Conservation (phyloP, 2,329 filamentous ascomycete genomes). For the Alternaria ventricosa region DNA sequence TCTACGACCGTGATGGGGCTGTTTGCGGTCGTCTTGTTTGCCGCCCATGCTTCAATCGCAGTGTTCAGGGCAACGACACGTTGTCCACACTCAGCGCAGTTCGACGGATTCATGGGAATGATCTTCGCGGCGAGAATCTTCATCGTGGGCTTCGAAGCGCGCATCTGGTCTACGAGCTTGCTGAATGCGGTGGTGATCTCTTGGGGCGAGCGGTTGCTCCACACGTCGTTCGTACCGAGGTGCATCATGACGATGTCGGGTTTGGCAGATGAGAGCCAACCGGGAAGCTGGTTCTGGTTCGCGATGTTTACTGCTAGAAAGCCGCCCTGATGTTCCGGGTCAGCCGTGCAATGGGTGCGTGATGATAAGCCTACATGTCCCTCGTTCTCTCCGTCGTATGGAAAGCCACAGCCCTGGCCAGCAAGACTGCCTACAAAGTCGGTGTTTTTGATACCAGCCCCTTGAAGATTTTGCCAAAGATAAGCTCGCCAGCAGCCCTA, state of each 20-base stretch:
- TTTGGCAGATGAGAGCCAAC: constrained; percentile 46
- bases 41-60: constrained; percentile 25
- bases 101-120: constrained; percentile 15
- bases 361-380: constrained; percentile 40
- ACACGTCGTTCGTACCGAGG: constrained; percentile 52
- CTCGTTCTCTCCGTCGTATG: constrained; percentile 53
- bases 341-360: background rate
- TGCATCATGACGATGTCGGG: constrained; percentile 54
- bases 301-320: constrained; percentile 44
- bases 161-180: constrained; percentile 51
- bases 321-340: constrained; percentile 2
- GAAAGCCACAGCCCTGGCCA: constrained; percentile 47
- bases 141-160: constrained; percentile 47
- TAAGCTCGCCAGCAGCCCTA: constrained; percentile 38
- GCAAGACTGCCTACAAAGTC: constrained; percentile 41
- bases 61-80: constrained; percentile 25
- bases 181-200: constrained; percentile 44
- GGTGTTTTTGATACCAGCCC: constrained; percentile 26
- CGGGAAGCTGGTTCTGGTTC: constrained; percentile 45
- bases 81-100: constrained; percentile 11
- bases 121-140: constrained; percentile 43
- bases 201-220: constrained; percentile 34
- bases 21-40: constrained; percentile 4
- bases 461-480: constrained; percentile 34
- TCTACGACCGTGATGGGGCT: constrained; percentile 29